Evolutionary conservation across 2,329 filamentous ascomycete species (phyloP).

Genomic region (Colletotrichum echinochloae): DNA sequence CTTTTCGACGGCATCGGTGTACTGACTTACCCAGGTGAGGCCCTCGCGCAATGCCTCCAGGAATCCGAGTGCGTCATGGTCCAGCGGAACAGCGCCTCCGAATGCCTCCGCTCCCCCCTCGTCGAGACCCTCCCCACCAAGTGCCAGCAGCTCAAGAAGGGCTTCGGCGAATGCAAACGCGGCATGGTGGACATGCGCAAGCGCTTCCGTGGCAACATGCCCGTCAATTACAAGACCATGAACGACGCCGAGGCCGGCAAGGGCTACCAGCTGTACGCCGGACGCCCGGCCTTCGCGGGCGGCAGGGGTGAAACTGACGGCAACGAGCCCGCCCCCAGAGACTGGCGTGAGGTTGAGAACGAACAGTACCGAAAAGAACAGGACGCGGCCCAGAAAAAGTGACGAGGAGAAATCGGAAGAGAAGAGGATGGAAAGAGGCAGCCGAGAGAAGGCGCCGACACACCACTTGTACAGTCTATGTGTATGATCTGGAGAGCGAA

Average conservation of each 20-base stretch:
- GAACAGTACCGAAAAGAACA: constrained; percentile 65
- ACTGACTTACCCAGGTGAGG: constrained; percentile 72
- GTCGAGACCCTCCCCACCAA: constrained; percentile 83
- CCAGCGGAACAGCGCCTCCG: constrained; percentile 84
- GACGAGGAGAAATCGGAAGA: constrained; percentile 24
- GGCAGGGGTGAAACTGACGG: constrained; percentile 75
- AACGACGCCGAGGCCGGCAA: constrained; percentile 70
- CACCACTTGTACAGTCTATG: constrained; percentile 29
- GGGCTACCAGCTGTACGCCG: constrained; percentile 82
- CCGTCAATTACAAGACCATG: constrained; percentile 74
- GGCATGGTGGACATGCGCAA: constrained; percentile 99
- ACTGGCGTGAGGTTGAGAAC: constrained; percentile 75
- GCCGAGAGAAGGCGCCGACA: not conserved
- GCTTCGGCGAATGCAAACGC: constrained; percentile 94
- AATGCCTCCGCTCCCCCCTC: constrained; percentile 88
- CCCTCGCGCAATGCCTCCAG: constrained; percentile 93
- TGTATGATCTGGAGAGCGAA: constrained; percentile 38
- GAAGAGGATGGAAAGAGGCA: not conserved
- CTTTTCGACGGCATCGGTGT: constrained; percentile 1
- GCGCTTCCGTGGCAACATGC: constrained; percentile 93
- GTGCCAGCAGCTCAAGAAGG: constrained; percentile 93
- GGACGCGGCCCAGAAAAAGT: constrained; percentile 45
- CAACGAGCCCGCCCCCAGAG: constrained; percentile 70
- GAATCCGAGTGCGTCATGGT: constrained; percentile 97
- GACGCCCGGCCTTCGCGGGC: constrained; percentile 76